A percentile compares a stretch with the other conserved stretches of the same genome.
Evolutionary conservation across 768 basidiomycete genomes (phyloP).

Genomic region (Boletellus ananiceps): DNA sequence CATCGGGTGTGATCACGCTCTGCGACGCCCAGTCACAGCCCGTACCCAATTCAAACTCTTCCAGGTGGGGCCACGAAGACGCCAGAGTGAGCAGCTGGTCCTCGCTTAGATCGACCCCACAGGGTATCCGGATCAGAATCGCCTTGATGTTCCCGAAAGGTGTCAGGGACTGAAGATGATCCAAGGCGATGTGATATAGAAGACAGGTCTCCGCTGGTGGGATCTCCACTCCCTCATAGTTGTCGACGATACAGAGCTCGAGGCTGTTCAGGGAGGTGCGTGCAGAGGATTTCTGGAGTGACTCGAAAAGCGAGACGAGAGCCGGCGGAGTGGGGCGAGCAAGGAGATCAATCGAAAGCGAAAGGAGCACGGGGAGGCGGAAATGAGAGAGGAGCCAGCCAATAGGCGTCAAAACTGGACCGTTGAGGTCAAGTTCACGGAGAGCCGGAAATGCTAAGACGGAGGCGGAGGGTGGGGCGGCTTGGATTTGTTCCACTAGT

Average conservation of each 20-base stretch:
- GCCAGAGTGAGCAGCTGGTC: conserved; percentile 7
- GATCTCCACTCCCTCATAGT: neutral
- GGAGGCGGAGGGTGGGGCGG: neutral
- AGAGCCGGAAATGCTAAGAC: conserved; percentile 4
- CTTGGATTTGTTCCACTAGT: neutral
- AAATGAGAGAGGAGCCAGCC: conserved; percentile 1
- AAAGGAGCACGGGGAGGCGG: neutral
- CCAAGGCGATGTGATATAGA: neutral
- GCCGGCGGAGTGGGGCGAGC: neutral
- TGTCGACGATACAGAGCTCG: neutral
- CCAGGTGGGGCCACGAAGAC: conserved; percentile 14
- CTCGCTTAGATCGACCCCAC: conserved; percentile 4
- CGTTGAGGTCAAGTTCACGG: neutral
- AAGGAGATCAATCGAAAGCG: neutral
- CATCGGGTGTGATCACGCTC: conserved; percentile 7
- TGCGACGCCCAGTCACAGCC: conserved; percentile 1
- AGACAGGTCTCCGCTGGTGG: neutral
- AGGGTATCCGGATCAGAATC: conserved; percentile 1
- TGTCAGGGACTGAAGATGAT: conserved; percentile 1
- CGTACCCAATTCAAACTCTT: neutral
- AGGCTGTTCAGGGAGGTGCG: neutral
- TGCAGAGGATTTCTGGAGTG: neutral
- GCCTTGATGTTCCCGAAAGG: conserved; percentile 6
- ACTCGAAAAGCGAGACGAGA: conserved; percentile 4
- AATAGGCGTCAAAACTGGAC: neutral